Conservation (phyloP, 305 asterid species). For the Fraxinus nigra region DNA sequence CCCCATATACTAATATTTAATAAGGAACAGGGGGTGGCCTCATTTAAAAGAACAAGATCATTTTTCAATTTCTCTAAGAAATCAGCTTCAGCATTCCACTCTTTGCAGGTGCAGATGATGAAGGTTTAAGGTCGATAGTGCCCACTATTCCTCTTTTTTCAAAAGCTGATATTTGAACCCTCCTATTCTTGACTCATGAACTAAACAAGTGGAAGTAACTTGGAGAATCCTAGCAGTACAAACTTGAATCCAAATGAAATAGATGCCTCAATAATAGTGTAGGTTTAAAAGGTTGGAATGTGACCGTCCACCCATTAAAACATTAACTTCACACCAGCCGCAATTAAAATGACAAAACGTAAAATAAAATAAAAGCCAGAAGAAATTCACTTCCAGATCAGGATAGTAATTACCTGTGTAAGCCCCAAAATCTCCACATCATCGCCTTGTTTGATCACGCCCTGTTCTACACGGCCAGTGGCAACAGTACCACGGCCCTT, state of each 20-base stretch:
- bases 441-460: constrained; percentile 82
- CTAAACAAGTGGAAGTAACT: background rate
- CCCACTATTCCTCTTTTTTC: background rate
- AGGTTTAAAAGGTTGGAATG: background rate
- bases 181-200: background rate
- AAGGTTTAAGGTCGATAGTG: background rate
- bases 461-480: constrained; percentile 98
- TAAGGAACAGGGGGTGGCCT: background rate
- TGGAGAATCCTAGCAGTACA: background rate
- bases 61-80: background rate
- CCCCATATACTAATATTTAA: background rate
- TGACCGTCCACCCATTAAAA: background rate
- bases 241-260: constrained; percentile 1
- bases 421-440: constrained; percentile 94
- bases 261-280: background rate
- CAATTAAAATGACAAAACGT: background rate
- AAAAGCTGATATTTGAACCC: background rate
- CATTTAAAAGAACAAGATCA: background rate
- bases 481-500: constrained; percentile 99
- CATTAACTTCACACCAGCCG: background rate
- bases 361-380: background rate
- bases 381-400: background rate
- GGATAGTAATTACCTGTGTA: constrained; percentile 51
- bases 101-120: constrained; percentile 5
- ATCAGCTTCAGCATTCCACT: background rate